Conservation (phyloP, 1,284 basidiomycete species). For the Apiotrichum mycotoxinovorans region DNA sequence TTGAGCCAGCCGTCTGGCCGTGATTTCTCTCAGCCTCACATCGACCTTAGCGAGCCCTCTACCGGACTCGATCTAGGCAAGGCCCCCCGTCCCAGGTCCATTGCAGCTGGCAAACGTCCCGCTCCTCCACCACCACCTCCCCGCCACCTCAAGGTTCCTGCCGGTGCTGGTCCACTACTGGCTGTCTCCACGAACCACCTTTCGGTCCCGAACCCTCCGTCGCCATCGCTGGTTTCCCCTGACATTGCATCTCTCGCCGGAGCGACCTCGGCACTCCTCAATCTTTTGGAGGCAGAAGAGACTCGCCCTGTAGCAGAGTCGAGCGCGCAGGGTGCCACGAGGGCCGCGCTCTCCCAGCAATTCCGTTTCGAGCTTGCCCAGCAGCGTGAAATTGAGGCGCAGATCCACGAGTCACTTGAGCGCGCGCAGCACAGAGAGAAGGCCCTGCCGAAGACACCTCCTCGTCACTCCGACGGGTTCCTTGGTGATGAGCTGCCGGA, state of each 20-base stretch:
- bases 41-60: too few species aligned
- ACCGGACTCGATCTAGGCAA: too few species aligned
- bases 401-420: not conserved
- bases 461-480: not conserved
- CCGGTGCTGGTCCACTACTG: not conserved
- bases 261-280: constrained; percentile 24
- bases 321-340: constrained; percentile 26
- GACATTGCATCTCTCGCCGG: not conserved
- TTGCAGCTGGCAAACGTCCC: not conserved
- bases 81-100: not conserved
- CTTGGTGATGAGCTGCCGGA: not conserved
- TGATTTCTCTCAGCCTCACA: too few species aligned
- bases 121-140: not conserved
- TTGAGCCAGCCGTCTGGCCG: not conserved
- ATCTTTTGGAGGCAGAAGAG: constrained; percentile 26
- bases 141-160: not conserved
- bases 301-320: constrained; percentile 8
- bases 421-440: not conserved
- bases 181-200: not conserved
- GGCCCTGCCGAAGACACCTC: not conserved
- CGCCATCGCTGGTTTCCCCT: not conserved
- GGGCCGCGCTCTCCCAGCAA: constrained; percentile 6
- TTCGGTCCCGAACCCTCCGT: not conserved
- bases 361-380: constrained; percentile 9
- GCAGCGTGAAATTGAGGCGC: constrained; percentile 15